A percentile compares a stretch with the other conserved stretches of the same genome.
These are phyloP conservation scores for Haplosporangium sp. DNA, from an alignment of 371 early-diverging fungal genomes.

Conservation along the genomic window DNA sequence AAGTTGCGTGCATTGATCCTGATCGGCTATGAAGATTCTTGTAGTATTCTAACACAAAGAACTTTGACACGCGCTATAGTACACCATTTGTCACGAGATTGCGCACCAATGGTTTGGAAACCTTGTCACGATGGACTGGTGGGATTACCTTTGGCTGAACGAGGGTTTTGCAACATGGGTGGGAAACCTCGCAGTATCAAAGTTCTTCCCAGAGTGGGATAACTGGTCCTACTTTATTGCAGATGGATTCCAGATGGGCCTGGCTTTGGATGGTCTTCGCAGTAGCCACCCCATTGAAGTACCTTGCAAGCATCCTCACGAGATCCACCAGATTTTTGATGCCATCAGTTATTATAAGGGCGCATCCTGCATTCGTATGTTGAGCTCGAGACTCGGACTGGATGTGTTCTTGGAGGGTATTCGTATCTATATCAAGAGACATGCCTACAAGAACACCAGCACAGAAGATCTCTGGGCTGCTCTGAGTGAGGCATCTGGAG, in stretches of 20 bases:
- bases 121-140: slow-evolving; percentile 91
- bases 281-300: slow-evolving; percentile 91
- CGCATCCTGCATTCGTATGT: slow-evolving; percentile 92
- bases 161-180: slow-evolving; percentile 97
- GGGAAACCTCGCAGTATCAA: slow-evolving; percentile 83
- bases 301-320: slow-evolving; percentile 79
- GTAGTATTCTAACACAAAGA: neutral
- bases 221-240: slow-evolving; percentile 84
- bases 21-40: neutral
- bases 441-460: slow-evolving; percentile 83
- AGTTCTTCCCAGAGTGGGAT: slow-evolving; percentile 83
- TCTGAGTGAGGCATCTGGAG: slow-evolving; percentile 75
- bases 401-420: slow-evolving; percentile 78
- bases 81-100: slow-evolving; percentile 92
- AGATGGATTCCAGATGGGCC: slow-evolving; percentile 78
- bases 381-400: slow-evolving; percentile 70
- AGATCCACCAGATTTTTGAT: slow-evolving; percentile 85
- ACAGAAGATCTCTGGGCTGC: slow-evolving; percentile 88
- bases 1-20: slow-evolving; percentile 4
- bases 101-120: slow-evolving; percentile 98
- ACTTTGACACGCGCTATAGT: slow-evolving; percentile 34
- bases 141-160: slow-evolving; percentile 95
- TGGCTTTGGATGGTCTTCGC: slow-evolving; percentile 80
- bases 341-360: slow-evolving; percentile 89
- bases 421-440: slow-evolving; percentile 80